Evolutionary conservation across 176 grass and related monocot species (phyloP), one percentile per base, ranked within the genome.

Genomic region (Elymus sibiricus): DNA sequence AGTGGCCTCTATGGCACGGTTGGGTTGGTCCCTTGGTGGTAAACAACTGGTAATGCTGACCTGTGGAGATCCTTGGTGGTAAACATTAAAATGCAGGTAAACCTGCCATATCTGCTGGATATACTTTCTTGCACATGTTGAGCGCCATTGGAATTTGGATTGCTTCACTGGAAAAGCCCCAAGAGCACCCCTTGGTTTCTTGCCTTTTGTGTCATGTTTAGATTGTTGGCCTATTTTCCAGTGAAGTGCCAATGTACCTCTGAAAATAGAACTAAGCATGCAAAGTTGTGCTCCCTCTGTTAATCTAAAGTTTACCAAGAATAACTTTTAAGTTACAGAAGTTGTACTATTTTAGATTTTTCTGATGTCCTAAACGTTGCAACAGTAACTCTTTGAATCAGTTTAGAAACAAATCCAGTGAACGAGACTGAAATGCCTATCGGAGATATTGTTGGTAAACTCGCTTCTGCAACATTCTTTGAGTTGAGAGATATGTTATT

Each of bases 31-130:
- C 37, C 37, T 38, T 38, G 37, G 4, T 35, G 34, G 34, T 35
- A 35, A 35, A 35, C 34, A 35, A 35, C 34, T 35, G 34, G 34
- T 35, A 35, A 38, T 38, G 37, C 37, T 38, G 34, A 35, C 2
- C 34, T 4, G 37, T 38, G 37, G 37, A 38, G 37, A 38, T 38
- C n/a, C n/a, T n/a, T n/a, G n/a, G n/a, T n/a, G n/a, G n/a, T n/a
- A n/a, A n/a, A n/a, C n/a, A n/a, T n/a, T n/a, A n/a, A n/a, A 10
- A 67, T 75, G 70, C 88, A 89, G 77, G 88, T 90, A 69, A n/a
- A 3, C 42, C 26, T 68, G 79, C 27, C 16, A 49, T 66, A 22
- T 66, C 78, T 73, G 55, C 32, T 13, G 13, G 22, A 53, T 39
- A 39, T 22, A 21, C 24, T 24, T 21, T 1, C 65, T 37, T 4